Percentiles rank a stretch among this genome's conserved stretches.
phyloP scores from a whole-genome alignment of 345 rosid genomes.

The Physaria fendleri region DNA sequence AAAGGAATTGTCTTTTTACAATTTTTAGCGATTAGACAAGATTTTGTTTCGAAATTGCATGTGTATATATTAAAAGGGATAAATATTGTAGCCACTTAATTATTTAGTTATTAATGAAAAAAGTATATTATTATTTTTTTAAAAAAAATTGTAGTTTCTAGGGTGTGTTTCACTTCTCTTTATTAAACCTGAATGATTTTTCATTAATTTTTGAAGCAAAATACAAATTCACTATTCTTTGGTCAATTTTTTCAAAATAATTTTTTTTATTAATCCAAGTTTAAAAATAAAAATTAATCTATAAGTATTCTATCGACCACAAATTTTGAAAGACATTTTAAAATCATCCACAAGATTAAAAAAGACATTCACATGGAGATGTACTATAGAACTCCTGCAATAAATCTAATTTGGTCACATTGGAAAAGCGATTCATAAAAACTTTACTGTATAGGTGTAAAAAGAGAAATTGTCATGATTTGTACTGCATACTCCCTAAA shows the following conservation, averaged over 20 bases:
- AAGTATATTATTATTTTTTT: not conserved
- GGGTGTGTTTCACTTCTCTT: not conserved
- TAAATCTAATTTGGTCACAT: conserved; percentile 15
- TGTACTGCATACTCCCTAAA: conserved; percentile 12
- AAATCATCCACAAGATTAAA: not conserved
- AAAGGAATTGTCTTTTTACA: no score
- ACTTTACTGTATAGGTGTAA: not conserved
- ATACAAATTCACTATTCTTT: no score
- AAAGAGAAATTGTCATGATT: conserved; percentile 24
- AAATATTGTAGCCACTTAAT: no score
- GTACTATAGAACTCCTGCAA: conserved; percentile 20
- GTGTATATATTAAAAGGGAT: no score
- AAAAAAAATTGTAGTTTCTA: not conserved
- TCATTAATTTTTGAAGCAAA: not conserved
- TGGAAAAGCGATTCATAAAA: conserved; percentile 12
- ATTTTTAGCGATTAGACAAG: no score
- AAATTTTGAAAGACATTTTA: not conserved
- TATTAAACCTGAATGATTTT: not conserved
- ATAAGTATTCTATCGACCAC: no score
- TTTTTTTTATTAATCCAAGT: no score
- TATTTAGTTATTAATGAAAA: no score
- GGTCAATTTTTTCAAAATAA: no score
- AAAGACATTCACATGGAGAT: conserved; percentile 11
- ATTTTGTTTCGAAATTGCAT: no score
- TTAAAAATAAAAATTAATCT: no score